Evolutionary conservation across 2,329 filamentous ascomycete genomes (phyloP).

Genomic region (Talaromyces islandicus): DNA sequence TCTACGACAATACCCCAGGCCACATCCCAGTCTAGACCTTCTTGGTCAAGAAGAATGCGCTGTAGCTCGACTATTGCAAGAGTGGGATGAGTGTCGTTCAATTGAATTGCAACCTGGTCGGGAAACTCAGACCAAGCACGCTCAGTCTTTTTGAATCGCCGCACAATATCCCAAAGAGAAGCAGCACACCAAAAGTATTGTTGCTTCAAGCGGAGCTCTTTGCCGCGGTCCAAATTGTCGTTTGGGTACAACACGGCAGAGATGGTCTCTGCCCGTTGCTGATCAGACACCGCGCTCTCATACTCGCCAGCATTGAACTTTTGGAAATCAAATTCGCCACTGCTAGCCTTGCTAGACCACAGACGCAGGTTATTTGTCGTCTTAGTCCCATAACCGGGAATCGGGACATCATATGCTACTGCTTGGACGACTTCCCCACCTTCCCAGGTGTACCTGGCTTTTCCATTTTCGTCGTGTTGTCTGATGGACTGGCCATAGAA

Average conservation of each 20-base stretch:
- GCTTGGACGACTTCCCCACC: constrained; percentile 89
- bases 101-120: constrained; percentile 91
- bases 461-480: constrained; percentile 67
- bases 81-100: constrained; percentile 97
- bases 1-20: constrained; percentile 76
- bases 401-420: constrained; percentile 85
- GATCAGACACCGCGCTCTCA: constrained; percentile 94
- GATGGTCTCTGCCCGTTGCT: constrained; percentile 98
- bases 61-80: constrained; percentile 93
- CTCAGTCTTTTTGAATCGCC: constrained; percentile 96
- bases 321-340: constrained; percentile 97
- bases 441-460: constrained; percentile 72
- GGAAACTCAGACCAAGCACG: constrained; percentile 87
- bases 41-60: constrained; percentile 81
- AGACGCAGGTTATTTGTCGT: constrained; percentile 95
- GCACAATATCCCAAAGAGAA: constrained; percentile 91
- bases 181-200: constrained; percentile 99
- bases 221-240: constrained; percentile 91
- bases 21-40: constrained; percentile 87
- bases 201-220: constrained; percentile 95
- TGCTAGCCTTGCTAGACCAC: constrained; percentile 96
- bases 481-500: constrained; percentile 87
- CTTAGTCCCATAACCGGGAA: constrained; percentile 82
- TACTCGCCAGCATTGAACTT: constrained; percentile 99
- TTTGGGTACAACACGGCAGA: constrained; percentile 96